Percentiles rank a stretch among this genome's conserved stretches.
phyloP scores from a whole-genome alignment of 257 asterid species.

The Gentiana dahurica region DNA sequence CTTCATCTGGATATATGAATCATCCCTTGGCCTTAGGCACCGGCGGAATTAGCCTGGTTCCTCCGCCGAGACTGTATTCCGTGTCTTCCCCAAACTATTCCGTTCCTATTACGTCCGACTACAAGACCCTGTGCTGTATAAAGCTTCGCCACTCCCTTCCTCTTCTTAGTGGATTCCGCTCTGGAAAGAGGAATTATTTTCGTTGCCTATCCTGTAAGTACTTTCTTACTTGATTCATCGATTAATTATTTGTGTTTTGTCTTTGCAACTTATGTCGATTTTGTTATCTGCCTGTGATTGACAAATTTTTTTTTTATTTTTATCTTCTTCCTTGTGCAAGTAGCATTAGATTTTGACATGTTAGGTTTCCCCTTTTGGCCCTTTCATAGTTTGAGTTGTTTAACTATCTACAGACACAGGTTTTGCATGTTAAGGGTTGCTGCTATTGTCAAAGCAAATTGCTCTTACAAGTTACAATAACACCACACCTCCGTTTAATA shows the following conservation, averaged over 20 bases:
- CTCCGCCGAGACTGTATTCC: too few relatives aligned
- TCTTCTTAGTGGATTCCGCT: conserved; percentile 1
- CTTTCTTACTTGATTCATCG: too few relatives aligned
- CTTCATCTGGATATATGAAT: too few relatives aligned
- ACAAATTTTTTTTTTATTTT: not conserved
- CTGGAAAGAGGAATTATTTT: not conserved
- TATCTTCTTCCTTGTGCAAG: not conserved
- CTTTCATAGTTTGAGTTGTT: not conserved
- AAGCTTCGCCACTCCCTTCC: not conserved
- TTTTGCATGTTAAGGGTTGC: too few relatives aligned
- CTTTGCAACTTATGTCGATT: not conserved
- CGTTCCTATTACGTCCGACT: not conserved
- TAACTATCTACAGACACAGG: too few relatives aligned
- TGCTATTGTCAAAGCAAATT: too few relatives aligned
- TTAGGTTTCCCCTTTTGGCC: not conserved
- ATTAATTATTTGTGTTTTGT: too few relatives aligned
- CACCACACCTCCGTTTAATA: too few relatives aligned
- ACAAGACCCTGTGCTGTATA: not conserved
- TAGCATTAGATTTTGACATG: not conserved
- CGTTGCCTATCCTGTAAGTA: conserved; percentile 11
- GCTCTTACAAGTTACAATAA: too few relatives aligned
- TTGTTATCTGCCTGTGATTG: not conserved
- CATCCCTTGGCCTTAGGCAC: too few relatives aligned
- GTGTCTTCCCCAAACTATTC: not conserved
- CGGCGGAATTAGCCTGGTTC: too few relatives aligned